A percentile compares a stretch with the other conserved stretches of the same genome.
phyloP scores from a whole-genome alignment of 306 rosid genomes.

The Corylus americana region DNA sequence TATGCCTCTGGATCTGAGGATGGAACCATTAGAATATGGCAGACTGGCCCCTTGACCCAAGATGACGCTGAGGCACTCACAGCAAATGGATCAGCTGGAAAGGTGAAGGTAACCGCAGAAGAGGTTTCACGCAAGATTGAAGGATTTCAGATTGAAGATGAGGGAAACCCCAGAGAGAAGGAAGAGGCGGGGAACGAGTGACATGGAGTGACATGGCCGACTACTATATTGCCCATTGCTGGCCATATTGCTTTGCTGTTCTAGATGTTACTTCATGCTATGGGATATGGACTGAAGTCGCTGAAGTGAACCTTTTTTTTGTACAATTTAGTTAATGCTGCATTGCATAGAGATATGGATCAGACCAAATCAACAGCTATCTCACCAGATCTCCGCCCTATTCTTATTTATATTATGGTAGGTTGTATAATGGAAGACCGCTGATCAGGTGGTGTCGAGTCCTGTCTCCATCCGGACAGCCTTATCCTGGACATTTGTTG shows the following conservation, averaged over 20 bases:
- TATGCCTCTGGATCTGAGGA: conserved; percentile 99
- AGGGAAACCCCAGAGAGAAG: conserved; percentile 64
- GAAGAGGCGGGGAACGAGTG: conserved; percentile 64
- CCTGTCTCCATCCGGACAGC: conserved; percentile 16
- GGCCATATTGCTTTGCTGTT: conserved; percentile 31
- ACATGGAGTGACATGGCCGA: conserved; percentile 41
- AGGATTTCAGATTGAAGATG: conserved; percentile 72
- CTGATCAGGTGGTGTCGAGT: conserved; percentile 6
- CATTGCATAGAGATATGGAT: conserved; percentile 9
- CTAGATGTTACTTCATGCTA: conserved; percentile 4
- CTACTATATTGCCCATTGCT: conserved; percentile 10
- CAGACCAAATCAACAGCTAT: conserved; percentile 8
- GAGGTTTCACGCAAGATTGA: conserved; percentile 81
- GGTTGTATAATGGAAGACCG: conserved; percentile 2
- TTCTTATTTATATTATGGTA: not conserved
- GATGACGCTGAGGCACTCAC: conserved; percentile 55
- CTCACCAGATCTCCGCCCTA: not conserved
- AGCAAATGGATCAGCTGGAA: conserved; percentile 60
- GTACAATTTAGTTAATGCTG: conserved; percentile 38
- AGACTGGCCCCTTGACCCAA: conserved; percentile 71
- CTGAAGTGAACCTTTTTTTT: conserved; percentile 18
- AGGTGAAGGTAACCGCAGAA: conserved; percentile 56
- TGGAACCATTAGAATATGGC: conserved; percentile 99
- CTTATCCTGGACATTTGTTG: conserved; percentile 4
- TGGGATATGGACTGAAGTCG: not conserved